A percentile compares a stretch with the other conserved stretches of the same genome.
These are phyloP conservation scores for Aphanomyces stellatus DNA, from an alignment of 352 stramenopile genomes.

Conservation along the genomic window DNA sequence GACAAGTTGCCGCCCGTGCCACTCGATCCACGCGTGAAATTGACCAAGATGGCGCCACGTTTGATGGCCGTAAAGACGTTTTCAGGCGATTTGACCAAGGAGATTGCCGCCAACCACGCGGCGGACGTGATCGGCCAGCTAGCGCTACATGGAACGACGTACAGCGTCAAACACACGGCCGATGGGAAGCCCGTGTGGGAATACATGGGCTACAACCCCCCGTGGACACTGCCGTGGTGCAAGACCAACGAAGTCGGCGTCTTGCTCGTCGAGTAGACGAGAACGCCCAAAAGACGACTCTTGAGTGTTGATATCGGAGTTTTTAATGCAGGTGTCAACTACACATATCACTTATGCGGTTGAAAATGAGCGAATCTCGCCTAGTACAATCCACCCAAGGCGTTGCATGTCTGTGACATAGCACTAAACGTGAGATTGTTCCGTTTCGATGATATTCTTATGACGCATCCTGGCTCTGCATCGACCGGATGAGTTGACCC, in stretches of 20 bases:
- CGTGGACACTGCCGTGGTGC: background rate
- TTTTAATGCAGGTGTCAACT: no score
- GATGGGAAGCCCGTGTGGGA: slow-evolving; percentile 13
- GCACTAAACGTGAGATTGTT: no score
- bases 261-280: background rate
- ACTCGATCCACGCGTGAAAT: background rate
- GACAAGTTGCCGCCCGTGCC: slow-evolving; percentile 7
- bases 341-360: no score
- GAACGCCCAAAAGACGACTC: no score
- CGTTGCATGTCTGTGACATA: no score
- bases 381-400: no score
- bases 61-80: slow-evolving; percentile 12
- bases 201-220: slow-evolving; percentile 8
- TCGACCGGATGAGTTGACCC: slow-evolving; percentile 8
- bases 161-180: background rate
- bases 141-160: background rate
- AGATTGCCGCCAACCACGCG: background rate
- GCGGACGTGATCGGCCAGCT: background rate
- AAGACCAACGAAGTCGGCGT: slow-evolving; percentile 6
- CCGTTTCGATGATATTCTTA: no score
- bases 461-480: slow-evolving; percentile 1
- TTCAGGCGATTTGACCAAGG: slow-evolving; percentile 1
- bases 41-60: background rate
- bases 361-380: no score
- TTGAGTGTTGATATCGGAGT: no score